Conservation (phyloP, 345 rosid species). For the Bruguiera parviflora region DNA sequence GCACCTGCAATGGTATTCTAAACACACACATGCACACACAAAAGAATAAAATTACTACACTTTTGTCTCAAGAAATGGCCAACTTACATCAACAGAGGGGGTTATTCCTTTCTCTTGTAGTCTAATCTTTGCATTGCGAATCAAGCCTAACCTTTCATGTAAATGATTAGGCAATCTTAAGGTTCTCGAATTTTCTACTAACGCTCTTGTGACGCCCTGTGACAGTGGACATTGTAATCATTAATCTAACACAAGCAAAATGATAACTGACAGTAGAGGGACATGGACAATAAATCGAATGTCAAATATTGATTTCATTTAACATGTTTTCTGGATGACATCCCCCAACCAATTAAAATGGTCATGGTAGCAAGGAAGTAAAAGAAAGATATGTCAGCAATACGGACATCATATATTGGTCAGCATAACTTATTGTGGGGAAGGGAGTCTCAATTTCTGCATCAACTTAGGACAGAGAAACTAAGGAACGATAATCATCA, state of each 20-base stretch:
- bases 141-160: slow-evolving; percentile 77
- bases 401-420: no score
- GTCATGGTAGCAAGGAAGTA: not conserved
- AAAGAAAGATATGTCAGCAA: not conserved
- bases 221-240: slow-evolving; percentile 11
- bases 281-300: not conserved
- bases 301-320: no score
- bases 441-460: not conserved
- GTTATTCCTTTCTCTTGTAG: slow-evolving; percentile 80
- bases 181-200: slow-evolving; percentile 81
- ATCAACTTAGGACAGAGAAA: not conserved
- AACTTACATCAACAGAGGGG: slow-evolving; percentile 85
- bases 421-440: no score
- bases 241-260: slow-evolving; percentile 14
- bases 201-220: slow-evolving; percentile 89
- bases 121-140: slow-evolving; percentile 82
- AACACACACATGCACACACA: not conserved
- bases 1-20: not conserved
- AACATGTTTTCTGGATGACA: no score
- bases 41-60: not conserved
- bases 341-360: not conserved
- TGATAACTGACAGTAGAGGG: not conserved
- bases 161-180: slow-evolving; percentile 82
- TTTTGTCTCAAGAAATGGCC: not conserved
- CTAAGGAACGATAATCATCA: not conserved